Percentiles rank a stretch among this genome's conserved stretches.
Evolutionary conservation across 2,329 filamentous ascomycete genomes (phyloP).

Genomic region (Niveomyces coronatus): DNA sequence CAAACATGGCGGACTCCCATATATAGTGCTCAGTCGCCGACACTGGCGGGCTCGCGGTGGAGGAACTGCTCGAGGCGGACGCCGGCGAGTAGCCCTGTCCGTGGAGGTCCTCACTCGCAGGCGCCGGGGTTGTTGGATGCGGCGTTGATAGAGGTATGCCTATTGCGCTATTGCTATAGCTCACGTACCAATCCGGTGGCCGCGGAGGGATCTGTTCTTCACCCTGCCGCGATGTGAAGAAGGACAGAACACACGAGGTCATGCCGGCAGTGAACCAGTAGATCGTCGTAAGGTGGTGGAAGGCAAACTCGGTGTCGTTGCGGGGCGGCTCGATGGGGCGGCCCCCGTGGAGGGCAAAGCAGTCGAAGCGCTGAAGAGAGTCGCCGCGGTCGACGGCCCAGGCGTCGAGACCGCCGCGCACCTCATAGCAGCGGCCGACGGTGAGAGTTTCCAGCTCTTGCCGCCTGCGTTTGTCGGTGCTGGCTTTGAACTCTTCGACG

Average conservation of each 20-base stretch:
- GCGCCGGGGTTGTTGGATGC: too few species aligned
- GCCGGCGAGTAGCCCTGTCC: slow-evolving; percentile 1
- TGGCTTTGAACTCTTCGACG: slow-evolving; percentile 17
- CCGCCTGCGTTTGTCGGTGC: slow-evolving; percentile 5
- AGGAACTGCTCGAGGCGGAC: not conserved
- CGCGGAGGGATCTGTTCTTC: slow-evolving; percentile 2
- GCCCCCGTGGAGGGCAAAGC: slow-evolving; percentile 5
- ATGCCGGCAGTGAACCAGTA: slow-evolving; percentile 12
- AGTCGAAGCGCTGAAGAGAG: slow-evolving; percentile 11
- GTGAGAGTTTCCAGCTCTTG: slow-evolving; percentile 7
- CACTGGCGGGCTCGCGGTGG: slow-evolving; percentile 1
- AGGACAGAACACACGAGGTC: slow-evolving; percentile 5
- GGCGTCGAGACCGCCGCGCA: slow-evolving; percentile 6
- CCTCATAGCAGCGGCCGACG: slow-evolving; percentile 10
- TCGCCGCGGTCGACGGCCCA: slow-evolving; percentile 11
- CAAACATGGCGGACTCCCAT: slow-evolving; percentile 7
- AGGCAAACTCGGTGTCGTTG: slow-evolving; percentile 11
- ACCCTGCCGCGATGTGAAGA: slow-evolving; percentile 4
- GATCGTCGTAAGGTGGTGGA: slow-evolving; percentile 10
- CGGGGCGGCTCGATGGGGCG: slow-evolving; percentile 9
- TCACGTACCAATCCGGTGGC: slow-evolving; percentile 1
- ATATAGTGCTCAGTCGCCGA: slow-evolving; percentile 7
- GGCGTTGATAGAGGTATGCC: not conserved
- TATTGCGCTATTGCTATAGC: not conserved
- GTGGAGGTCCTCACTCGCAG: too few species aligned